Evolutionary conservation across 371 early-diverging fungal species (phyloP), one percentile per base, ranked within the genome.

Genomic region (Mucor saturninus): DNA sequence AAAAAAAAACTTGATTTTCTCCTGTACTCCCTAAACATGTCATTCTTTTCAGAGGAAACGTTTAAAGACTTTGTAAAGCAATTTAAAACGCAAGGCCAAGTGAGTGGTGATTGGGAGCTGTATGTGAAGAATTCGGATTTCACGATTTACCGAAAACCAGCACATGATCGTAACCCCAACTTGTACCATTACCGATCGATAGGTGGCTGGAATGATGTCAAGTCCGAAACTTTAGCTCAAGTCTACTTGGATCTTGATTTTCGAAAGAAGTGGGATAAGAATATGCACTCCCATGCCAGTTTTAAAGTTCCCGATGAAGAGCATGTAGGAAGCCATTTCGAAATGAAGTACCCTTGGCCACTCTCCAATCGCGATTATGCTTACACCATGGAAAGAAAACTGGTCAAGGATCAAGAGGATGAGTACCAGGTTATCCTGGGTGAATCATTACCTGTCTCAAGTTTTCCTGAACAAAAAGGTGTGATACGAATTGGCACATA

Each of bases 361-460:
- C 64, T 83, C 30, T 67, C 75, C 4, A 79, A 79, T 28, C 64
- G 83, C 14, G 80, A 83, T 49, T 83, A 83, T 67, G 71, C 77
- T 3, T 83, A 83, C 35, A 71, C 76, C 48, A 62, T 79, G 10
- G 67, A 69, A 37, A 54, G 56, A 21, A 64, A 67, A 26, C 5
- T 62, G 1, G 74, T 74, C 52, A 35, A 40, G 10, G 65, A 68
- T 6, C 45, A 64, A 32, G 51, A 68, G 10, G 62, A 62, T 13
- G 50, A 67, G n/a, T 61, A 68, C 29, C 75, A 75, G 26, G 76
- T 81, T 43, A 83, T 80, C 29, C 53, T 75, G 54, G 81, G 81
- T 11, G 76, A 80, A 54, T 80, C 79, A 28, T 67, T 80, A 30
- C 54, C 74, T 67, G 38, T 45, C 46, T n/a, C 52, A 21, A 26